Evolutionary conservation across 805 yeast species (phyloP).

Genomic region (Monosporozyma servazzii): DNA sequence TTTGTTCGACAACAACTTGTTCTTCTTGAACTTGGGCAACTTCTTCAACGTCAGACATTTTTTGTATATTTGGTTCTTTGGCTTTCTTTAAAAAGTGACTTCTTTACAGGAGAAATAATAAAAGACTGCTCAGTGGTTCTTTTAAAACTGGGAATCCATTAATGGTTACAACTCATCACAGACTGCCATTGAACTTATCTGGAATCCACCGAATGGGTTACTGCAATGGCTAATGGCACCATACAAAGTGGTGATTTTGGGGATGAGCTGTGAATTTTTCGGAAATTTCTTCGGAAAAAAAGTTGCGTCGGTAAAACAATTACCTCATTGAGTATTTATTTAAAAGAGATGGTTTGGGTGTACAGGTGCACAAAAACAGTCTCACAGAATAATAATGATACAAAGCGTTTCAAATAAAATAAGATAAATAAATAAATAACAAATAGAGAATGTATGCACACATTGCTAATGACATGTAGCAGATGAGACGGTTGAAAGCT

Average conservation of each 20-base stretch:
- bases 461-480: neutral
- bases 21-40: conserved; percentile 80
- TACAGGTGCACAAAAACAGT: neutral
- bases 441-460: neutral
- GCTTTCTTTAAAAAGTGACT: conserved; percentile 37
- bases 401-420: neutral
- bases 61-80: conserved; percentile 1
- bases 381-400: neutral
- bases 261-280: neutral
- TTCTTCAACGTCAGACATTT: conserved; percentile 40
- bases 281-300: neutral
- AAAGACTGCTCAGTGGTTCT: conserved; percentile 48
- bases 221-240: neutral
- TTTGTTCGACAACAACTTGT: conserved; percentile 62
- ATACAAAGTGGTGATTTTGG: neutral
- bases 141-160: neutral
- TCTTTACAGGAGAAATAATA: conserved; percentile 48
- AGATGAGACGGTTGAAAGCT: neutral
- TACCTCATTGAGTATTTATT: neutral
- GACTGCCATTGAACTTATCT: neutral
- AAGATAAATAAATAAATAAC: neutral
- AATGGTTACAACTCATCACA: neutral
- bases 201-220: neutral
- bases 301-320: neutral
- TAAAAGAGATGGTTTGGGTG: neutral